A percentile compares a stretch with the other conserved stretches of the same genome.
Evolutionary conservation across 345 rosid genomes (phyloP).

Genomic region (Pistacia vera): DNA sequence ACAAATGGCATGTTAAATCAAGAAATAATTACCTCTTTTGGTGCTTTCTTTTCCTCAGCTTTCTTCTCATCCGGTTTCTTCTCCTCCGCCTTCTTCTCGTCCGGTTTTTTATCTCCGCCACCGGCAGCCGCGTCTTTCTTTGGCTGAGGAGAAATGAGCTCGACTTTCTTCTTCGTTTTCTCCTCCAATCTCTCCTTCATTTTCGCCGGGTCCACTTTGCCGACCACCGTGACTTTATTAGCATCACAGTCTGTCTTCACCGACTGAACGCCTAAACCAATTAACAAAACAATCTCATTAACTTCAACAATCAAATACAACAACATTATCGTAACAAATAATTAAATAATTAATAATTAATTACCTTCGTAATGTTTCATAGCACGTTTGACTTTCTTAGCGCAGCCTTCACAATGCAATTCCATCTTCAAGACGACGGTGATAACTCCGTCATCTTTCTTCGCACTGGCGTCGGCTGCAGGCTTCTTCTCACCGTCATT

Average conservation of each 20-base stretch:
- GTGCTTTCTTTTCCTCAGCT: slow-evolving; percentile 36
- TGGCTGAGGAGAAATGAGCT: slow-evolving; percentile 49
- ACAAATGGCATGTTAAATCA: not conserved
- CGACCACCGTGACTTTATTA: slow-evolving; percentile 69
- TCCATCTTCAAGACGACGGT: slow-evolving; percentile 67
- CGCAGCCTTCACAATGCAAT: slow-evolving; percentile 94
- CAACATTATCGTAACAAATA: not conserved
- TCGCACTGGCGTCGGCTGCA: slow-evolving; percentile 41
- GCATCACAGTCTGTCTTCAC: slow-evolving; percentile 53
- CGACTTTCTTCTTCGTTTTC: slow-evolving; percentile 34
- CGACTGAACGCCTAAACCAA: slow-evolving; percentile 61
- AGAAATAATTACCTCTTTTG: slow-evolving; percentile 40
- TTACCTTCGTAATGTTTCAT: slow-evolving; percentile 56
- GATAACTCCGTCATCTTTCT: slow-evolving; percentile 41
- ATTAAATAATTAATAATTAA: not conserved
- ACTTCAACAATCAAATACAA: not conserved
- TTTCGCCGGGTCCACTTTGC: slow-evolving; percentile 67
- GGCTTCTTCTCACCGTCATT: slow-evolving; percentile 54
- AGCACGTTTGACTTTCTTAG: slow-evolving; percentile 59
- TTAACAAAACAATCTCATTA: slow-evolving; percentile 8
- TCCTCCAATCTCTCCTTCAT: slow-evolving; percentile 34
- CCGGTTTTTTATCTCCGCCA: slow-evolving; percentile 31
- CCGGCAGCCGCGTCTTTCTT: slow-evolving; percentile 33
- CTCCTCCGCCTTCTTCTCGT: slow-evolving; percentile 35
- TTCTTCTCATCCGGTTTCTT: slow-evolving; percentile 42